Percentiles rank a stretch among this genome's conserved stretches.
Evolutionary conservation across 2,329 filamentous ascomycete genomes (phyloP).

Genomic region (Metarhizium sp.): DNA sequence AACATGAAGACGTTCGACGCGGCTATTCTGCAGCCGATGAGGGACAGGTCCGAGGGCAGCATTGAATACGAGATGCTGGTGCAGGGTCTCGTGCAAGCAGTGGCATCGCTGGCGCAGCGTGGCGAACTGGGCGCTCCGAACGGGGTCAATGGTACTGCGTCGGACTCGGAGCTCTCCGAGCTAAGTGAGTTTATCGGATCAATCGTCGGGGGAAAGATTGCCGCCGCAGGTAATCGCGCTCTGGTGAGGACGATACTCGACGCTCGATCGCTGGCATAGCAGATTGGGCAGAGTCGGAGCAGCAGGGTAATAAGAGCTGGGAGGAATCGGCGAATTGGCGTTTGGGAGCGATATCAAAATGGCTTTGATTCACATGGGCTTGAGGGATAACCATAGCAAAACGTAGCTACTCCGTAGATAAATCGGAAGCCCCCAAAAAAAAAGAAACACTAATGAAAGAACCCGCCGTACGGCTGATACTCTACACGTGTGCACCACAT

Average conservation of each 20-base stretch:
- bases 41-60: conserved; percentile 37
- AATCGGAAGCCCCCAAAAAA: not conserved
- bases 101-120: conserved; percentile 32
- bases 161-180: conserved; percentile 31
- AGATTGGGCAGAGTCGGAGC: too few relatives aligned
- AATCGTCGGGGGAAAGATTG: conserved; percentile 41
- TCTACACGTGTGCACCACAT: not conserved
- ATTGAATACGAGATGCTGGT: conserved; percentile 48
- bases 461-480: not conserved
- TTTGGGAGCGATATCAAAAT: conserved; percentile 4
- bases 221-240: conserved; percentile 32
- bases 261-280: conserved; percentile 38
- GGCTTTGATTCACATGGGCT: not conserved
- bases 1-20: conserved; percentile 46
- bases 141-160: conserved; percentile 27
- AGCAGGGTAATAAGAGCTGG: not conserved
- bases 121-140: conserved; percentile 22
- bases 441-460: not conserved
- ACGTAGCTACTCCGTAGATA: too few relatives aligned
- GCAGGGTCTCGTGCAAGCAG: conserved; percentile 44
- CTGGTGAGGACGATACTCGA: conserved; percentile 44
- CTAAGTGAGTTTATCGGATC: conserved; percentile 47
- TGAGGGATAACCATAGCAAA: not conserved
- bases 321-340: conserved; percentile 9
- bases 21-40: conserved; percentile 43